Conservation (phyloP, 1,139 yeast species). For the Debaryomyces subglobosus region DNA sequence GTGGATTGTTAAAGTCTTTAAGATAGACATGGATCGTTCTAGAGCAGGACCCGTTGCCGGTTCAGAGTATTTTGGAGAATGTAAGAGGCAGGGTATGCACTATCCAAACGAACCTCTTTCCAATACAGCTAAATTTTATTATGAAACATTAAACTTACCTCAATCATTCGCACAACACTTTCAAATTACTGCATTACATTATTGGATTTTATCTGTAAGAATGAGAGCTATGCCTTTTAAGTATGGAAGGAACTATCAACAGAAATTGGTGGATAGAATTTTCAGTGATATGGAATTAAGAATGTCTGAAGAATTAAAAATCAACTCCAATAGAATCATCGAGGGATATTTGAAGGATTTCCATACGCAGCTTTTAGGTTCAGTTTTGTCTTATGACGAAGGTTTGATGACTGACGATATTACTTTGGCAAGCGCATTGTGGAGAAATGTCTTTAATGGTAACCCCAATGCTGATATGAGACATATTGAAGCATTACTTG, state of each 20-base stretch:
- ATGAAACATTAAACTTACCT: slow-evolving; percentile 80
- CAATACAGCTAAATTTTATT: slow-evolving; percentile 69
- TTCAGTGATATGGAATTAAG: slow-evolving; percentile 89
- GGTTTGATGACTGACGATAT: slow-evolving; percentile 83
- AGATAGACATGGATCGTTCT: slow-evolving; percentile 87
- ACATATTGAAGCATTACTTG: slow-evolving; percentile 83
- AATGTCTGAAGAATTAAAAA: slow-evolving; percentile 82
- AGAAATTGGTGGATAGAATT: slow-evolving; percentile 84
- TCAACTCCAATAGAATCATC: slow-evolving; percentile 79
- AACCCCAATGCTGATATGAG: slow-evolving; percentile 79
- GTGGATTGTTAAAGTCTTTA: slow-evolving; percentile 62
- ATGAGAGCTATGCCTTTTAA: slow-evolving; percentile 96
- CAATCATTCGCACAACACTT: slow-evolving; percentile 92
- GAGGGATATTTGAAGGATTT: slow-evolving; percentile 89
- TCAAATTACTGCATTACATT: slow-evolving; percentile 86
- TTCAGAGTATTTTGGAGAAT: slow-evolving; percentile 79
- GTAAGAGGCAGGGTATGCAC: slow-evolving; percentile 81
- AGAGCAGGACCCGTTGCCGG: slow-evolving; percentile 97
- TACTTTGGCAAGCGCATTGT: slow-evolving; percentile 82
- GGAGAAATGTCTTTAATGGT: slow-evolving; percentile 92
- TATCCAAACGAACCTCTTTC: slow-evolving; percentile 71
- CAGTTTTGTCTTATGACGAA: slow-evolving; percentile 90
- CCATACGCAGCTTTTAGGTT: slow-evolving; percentile 87
- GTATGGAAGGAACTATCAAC: slow-evolving; percentile 88
- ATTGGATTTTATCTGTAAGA: slow-evolving; percentile 91